Percentiles rank a stretch among this genome's conserved stretches.
Evolutionary conservation across 495 filamentous ascomycete species (phyloP).

Genomic region (Daldinia grandis): DNA sequence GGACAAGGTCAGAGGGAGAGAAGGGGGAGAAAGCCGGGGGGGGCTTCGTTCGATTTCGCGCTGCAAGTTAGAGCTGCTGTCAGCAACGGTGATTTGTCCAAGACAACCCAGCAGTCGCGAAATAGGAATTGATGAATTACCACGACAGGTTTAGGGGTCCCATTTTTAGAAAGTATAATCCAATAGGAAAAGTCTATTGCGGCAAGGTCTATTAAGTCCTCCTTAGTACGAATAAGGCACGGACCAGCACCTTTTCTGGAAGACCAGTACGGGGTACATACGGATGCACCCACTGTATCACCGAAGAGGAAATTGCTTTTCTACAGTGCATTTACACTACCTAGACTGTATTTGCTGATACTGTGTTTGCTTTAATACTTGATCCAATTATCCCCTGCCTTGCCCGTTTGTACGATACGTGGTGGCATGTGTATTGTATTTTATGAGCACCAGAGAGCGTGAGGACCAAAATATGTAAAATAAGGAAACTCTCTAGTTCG

Average conservation of each 20-base stretch:
- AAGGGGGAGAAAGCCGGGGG: constrained; percentile 33
- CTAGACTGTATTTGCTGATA: background rate
- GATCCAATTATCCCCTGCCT: background rate
- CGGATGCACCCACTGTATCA: constrained; percentile 4
- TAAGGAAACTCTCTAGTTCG: background rate
- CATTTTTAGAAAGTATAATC: constrained; percentile 3
- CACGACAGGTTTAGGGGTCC: constrained; percentile 23
- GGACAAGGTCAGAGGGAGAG: constrained; percentile 25
- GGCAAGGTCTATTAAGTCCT: constrained; percentile 17
- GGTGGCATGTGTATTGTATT: background rate
- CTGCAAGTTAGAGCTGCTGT: constrained; percentile 26
- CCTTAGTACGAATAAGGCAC: constrained; percentile 16
- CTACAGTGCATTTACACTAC: background rate
- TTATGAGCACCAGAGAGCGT: background rate
- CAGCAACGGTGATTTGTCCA: constrained; percentile 31
- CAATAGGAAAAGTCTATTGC: constrained; percentile 17
- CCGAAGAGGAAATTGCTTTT: constrained; percentile 3
- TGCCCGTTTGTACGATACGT: background rate
- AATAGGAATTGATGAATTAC: constrained; percentile 42
- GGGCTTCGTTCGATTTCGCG: constrained; percentile 35
- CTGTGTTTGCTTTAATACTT: background rate
- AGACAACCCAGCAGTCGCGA: constrained; percentile 27
- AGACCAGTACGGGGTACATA: background rate
- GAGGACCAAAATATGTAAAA: background rate
- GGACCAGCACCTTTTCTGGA: constrained; percentile 25